These are phyloP conservation scores for Penstemon barbatus DNA, from an alignment of 257 asterid species.

Conservation along the genomic window DNA sequence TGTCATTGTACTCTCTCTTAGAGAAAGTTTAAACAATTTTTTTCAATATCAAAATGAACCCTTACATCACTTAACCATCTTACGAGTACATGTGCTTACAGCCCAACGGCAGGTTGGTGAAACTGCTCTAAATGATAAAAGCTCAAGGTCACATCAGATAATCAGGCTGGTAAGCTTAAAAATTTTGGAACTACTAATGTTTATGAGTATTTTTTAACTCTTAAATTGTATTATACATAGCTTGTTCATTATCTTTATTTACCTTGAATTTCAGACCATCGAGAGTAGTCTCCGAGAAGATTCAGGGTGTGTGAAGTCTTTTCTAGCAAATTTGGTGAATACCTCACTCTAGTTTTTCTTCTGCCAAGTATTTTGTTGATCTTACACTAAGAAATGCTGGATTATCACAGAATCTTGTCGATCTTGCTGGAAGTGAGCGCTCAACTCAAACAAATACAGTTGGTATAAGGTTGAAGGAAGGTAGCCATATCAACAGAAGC, in stretches of 20 bases:
- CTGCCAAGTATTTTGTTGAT: slow-evolving; percentile 11
- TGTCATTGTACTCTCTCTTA: slow-evolving; percentile 10
- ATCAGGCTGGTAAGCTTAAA: slow-evolving; percentile 71
- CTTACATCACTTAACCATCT: background rate
- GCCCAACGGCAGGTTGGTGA: slow-evolving; percentile 98
- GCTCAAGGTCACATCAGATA: slow-evolving; percentile 99
- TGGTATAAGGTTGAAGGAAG: slow-evolving; percentile 92
- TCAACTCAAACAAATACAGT: slow-evolving; percentile 78
- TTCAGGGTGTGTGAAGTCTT: slow-evolving; percentile 71
- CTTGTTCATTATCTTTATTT: background rate
- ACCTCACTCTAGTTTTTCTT: slow-evolving; percentile 13
- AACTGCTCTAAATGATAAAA: slow-evolving; percentile 85
- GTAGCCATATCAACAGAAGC: slow-evolving; percentile 94
- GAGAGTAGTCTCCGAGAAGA: slow-evolving; percentile 82
- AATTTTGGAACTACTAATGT: background rate
- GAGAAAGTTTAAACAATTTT: background rate
- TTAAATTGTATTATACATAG: slow-evolving; percentile 12
- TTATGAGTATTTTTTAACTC: slow-evolving; percentile 2
- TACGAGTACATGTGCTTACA: slow-evolving; percentile 43
- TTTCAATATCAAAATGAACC: background rate
- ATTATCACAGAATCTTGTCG: slow-evolving; percentile 81
- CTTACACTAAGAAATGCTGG: slow-evolving; percentile 13
- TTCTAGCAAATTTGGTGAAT: slow-evolving; percentile 84
- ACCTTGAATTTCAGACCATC: slow-evolving; percentile 52
- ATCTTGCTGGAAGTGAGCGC: slow-evolving; percentile 98